Conservation (phyloP, 306 rosid genomes). For the Morella rubra region DNA sequence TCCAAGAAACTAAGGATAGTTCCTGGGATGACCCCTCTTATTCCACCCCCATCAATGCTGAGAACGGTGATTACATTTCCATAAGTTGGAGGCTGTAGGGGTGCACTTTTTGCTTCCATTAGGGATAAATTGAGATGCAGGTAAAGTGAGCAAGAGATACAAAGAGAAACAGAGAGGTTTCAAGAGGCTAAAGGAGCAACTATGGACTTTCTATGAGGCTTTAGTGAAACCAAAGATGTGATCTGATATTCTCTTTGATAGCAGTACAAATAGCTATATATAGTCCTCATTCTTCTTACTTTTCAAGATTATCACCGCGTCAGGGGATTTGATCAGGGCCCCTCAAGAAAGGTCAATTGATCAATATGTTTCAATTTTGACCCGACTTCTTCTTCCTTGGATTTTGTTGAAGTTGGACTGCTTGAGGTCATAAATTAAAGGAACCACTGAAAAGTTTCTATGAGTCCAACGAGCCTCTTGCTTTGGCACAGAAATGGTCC, state of each 20-base stretch:
- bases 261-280: background rate
- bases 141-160: background rate
- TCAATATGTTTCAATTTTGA: background rate
- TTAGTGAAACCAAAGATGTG: background rate
- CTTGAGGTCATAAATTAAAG: no score
- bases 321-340: background rate
- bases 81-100: constrained; percentile 53
- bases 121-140: no score
- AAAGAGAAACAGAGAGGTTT: background rate
- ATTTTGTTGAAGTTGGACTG: no score
- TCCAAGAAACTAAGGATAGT: constrained; percentile 58
- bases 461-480: background rate
- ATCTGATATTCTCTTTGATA: background rate
- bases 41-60: constrained; percentile 74
- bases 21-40: constrained; percentile 64
- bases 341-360: background rate
- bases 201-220: background rate
- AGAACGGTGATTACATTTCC: constrained; percentile 61
- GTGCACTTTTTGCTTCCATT: background rate
- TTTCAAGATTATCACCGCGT: background rate
- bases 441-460: no score
- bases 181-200: background rate
- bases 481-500: constrained; percentile 4
- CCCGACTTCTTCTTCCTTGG: background rate
- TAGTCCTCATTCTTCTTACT: background rate